A percentile compares a stretch with the other conserved stretches of the same genome.
Evolutionary conservation across 1,284 basidiomycete species (phyloP).

Genomic region (Cryptococcus sp.): DNA sequence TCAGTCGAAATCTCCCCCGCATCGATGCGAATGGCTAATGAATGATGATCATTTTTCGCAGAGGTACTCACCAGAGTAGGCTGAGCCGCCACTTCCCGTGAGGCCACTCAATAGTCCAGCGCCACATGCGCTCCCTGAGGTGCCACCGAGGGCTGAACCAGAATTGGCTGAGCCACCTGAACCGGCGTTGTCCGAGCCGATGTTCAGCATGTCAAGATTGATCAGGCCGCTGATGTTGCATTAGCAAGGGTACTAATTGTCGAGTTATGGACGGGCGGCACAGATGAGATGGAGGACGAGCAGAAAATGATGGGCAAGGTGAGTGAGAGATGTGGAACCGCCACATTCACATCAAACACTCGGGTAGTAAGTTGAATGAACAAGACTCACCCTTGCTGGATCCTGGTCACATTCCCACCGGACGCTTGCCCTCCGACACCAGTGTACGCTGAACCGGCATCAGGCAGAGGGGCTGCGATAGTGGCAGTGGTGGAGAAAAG

Average conservation of each 20-base stretch:
- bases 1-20: neutral
- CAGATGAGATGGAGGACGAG: neutral
- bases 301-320: neutral
- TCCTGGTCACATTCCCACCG: slow-evolving; percentile 30
- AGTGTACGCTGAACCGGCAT: slow-evolving; percentile 31
- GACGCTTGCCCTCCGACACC: slow-evolving; percentile 36
- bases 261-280: neutral
- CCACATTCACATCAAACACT: too few species aligned
- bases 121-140: slow-evolving; percentile 5
- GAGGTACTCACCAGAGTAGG: slow-evolving; percentile 28
- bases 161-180: slow-evolving; percentile 36
- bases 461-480: slow-evolving; percentile 26
- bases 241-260: neutral
- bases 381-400: slow-evolving; percentile 18
- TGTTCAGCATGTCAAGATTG: slow-evolving; percentile 39
- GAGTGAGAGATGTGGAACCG: neutral
- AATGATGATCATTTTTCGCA: neutral
- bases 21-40: too few species aligned
- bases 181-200: slow-evolving; percentile 37
- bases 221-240: slow-evolving; percentile 21
- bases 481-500: slow-evolving; percentile 16
- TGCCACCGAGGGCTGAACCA: slow-evolving; percentile 32
- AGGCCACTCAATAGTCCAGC: slow-evolving; percentile 1
- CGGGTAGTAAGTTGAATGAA: neutral
- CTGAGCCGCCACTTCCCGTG: slow-evolving; percentile 29